Conservation (phyloP, 257 asterid species). For the Nemophila menziesii region DNA sequence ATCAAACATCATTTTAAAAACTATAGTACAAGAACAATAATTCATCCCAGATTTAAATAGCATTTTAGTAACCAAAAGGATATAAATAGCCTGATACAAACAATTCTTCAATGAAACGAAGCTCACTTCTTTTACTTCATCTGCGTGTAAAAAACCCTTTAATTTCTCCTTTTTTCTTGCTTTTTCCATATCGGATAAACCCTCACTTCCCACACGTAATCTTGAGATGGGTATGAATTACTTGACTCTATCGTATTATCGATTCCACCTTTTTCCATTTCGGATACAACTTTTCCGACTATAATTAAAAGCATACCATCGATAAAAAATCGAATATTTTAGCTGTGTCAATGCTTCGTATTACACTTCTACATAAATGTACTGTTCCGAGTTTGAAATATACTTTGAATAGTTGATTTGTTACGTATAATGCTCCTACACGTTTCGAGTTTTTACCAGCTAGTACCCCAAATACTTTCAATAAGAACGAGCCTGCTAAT, state of each 20-base stretch:
- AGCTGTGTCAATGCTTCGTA: conserved; percentile 95
- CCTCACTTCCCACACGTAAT: too few species aligned
- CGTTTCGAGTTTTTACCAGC: conserved; percentile 97
- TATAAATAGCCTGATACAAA: too few species aligned
- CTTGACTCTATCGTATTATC: conserved; percentile 28
- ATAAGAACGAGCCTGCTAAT: conserved; percentile 92
- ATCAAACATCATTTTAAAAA: too few species aligned
- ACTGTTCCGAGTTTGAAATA: conserved; percentile 97
- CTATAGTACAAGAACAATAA: too few species aligned
- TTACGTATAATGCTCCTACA: conserved; percentile 86
- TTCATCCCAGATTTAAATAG: too few species aligned
- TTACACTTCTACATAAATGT: conserved; percentile 87
- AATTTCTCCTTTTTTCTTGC: too few species aligned
- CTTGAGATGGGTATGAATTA: conserved; percentile 24
- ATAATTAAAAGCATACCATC: conserved; percentile 70
- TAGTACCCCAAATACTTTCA: conserved; percentile 92
- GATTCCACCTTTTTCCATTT: conserved; percentile 58
- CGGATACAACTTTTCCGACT: conserved; percentile 48
- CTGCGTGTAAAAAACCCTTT: too few species aligned
- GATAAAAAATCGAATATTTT: conserved; percentile 73
- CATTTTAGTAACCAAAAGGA: too few species aligned
- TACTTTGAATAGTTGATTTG: conserved; percentile 83
- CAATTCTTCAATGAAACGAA: too few species aligned
- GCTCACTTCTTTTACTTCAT: too few species aligned
- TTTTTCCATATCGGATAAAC: too few species aligned